Conservation (phyloP, 2,329 filamentous ascomycete genomes). For the Hymenoscyphus repandus region DNA sequence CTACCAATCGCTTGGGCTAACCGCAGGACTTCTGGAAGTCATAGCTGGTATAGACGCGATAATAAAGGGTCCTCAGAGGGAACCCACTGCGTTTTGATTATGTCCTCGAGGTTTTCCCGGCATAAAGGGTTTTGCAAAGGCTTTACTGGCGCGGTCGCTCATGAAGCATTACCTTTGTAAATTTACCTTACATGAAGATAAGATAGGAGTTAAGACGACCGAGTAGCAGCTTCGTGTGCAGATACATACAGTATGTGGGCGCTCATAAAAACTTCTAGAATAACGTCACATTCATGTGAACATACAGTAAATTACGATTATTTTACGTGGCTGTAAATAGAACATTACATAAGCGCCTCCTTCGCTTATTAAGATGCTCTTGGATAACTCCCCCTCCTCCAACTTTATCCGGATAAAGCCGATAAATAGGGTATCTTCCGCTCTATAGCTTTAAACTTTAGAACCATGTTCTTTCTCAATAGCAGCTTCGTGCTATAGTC, state of each 20-base stretch:
- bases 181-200: not conserved
- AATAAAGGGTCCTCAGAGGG: conserved; percentile 23
- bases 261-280: conserved; percentile 1
- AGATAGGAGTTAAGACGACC: no score
- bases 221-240: not conserved
- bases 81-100: conserved; percentile 12
- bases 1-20: no score
- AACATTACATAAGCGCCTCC: not conserved
- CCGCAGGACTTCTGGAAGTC: no score
- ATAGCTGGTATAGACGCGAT: no score
- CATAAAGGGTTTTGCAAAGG: not conserved
- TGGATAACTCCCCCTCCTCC: not conserved
- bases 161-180: not conserved
- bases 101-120: conserved; percentile 5
- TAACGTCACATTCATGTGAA: not conserved
- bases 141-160: not conserved
- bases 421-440: not conserved
- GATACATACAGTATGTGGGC: not conserved
- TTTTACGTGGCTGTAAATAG: not conserved
- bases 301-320: not conserved
- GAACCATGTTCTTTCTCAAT: not conserved
- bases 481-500: not conserved
- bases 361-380: not conserved
- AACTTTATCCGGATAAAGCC: not conserved
- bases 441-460: conserved; percentile 2